Percentiles rank a stretch among this genome's conserved stretches.
Conservation (phyloP, 164 flowering plant genomes). For the Warburgia ugandensis region DNA sequence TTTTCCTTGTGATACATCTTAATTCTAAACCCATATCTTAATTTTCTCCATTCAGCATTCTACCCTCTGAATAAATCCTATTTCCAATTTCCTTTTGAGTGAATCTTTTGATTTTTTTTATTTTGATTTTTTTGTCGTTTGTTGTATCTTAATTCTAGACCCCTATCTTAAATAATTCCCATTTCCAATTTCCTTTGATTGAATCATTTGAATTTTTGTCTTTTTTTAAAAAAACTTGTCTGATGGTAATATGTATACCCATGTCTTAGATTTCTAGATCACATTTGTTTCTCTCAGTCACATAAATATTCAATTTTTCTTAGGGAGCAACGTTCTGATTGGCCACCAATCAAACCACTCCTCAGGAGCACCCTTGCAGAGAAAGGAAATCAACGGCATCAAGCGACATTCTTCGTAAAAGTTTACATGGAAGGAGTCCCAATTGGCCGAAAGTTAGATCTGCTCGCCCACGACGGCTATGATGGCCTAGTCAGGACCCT, state of each 20-base stretch:
- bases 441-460: constrained; percentile 50
- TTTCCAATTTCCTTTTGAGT: too few relatives aligned
- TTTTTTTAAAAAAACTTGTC: too few relatives aligned
- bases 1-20: too few relatives aligned
- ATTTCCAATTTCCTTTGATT: too few relatives aligned
- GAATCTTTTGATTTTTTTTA: neutral
- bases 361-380: constrained; percentile 22
- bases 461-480: constrained; percentile 29
- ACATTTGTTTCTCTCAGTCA: neutral
- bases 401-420: constrained; percentile 37
- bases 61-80: too few relatives aligned
- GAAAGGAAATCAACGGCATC: constrained; percentile 7
- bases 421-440: constrained; percentile 60
- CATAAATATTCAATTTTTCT: neutral
- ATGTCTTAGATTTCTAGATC: neutral
- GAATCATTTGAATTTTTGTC: too few relatives aligned
- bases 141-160: neutral
- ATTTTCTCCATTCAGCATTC: too few relatives aligned
- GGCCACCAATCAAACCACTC: constrained; percentile 35
- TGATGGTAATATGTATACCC: neutral
- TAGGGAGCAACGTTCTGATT: constrained; percentile 27
- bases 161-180: constrained; percentile 3
- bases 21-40: too few relatives aligned
- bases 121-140: too few relatives aligned
- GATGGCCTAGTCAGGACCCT: constrained; percentile 24